These are phyloP conservation scores for Rhododendron molle DNA, from an alignment of 148 eudicot genomes.

Conservation along the genomic window DNA sequence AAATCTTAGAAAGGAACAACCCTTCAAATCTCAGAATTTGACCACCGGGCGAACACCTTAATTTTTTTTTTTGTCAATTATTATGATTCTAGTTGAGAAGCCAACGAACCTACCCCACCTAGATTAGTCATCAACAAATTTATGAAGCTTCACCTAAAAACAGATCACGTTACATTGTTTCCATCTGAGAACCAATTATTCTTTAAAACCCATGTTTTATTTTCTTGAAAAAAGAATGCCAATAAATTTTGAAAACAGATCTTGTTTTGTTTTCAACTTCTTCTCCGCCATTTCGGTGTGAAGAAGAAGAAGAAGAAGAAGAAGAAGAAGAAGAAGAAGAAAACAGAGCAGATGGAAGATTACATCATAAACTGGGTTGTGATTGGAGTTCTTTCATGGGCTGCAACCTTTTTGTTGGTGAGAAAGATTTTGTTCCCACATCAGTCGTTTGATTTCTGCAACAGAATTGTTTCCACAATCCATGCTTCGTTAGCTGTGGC, in stretches of 20 bases:
- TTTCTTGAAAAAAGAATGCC: neutral
- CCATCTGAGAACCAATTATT: neutral
- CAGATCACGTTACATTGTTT: neutral
- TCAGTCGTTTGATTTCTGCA: slow-evolving; percentile 70
- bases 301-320: slow-evolving; percentile 1
- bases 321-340: slow-evolving; percentile 2
- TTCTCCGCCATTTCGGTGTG: neutral
- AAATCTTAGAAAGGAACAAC: too few species aligned
- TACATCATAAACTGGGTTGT: slow-evolving; percentile 34
- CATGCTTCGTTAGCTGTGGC: slow-evolving; percentile 63
- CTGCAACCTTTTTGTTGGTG: slow-evolving; percentile 36
- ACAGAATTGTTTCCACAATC: slow-evolving; percentile 60
- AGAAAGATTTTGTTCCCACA: slow-evolving; percentile 49
- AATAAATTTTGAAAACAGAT: neutral
- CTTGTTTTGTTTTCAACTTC: neutral
- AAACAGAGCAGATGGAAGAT: slow-evolving; percentile 50
- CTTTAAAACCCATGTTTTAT: neutral
- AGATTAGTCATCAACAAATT: neutral
- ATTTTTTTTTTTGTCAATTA: too few species aligned
- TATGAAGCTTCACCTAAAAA: neutral
- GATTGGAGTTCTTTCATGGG: slow-evolving; percentile 61
- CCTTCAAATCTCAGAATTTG: too few species aligned
- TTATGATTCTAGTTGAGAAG: neutral
- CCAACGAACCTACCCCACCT: neutral
- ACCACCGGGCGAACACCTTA: too few species aligned